Conservation (phyloP, 2,329 filamentous ascomycete genomes). For the Fusarium graminum region DNA sequence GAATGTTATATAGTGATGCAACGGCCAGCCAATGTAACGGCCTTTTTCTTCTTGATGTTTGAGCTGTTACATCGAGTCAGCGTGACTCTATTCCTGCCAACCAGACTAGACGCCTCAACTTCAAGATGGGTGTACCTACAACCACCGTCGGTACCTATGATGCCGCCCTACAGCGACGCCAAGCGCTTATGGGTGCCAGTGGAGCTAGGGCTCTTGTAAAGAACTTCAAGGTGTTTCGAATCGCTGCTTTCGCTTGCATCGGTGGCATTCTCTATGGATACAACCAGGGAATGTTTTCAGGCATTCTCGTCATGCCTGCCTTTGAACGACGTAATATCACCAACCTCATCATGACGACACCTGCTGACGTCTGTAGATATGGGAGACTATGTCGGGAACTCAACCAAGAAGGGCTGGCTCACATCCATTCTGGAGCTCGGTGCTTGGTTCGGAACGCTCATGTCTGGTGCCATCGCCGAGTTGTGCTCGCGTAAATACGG, state of each 20-base stretch:
- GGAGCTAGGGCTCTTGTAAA: slow-evolving; percentile 67
- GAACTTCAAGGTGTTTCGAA: slow-evolving; percentile 71
- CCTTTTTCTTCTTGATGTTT: background rate
- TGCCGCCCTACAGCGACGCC: slow-evolving; percentile 65
- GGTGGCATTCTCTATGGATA: slow-evolving; percentile 76
- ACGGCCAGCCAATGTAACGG: background rate
- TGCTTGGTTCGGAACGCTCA: slow-evolving; percentile 79
- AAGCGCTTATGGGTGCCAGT: slow-evolving; percentile 66
- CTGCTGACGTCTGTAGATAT: slow-evolving; percentile 59
- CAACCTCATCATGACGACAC: background rate
- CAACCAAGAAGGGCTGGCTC: slow-evolving; percentile 70
- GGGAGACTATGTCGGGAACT: slow-evolving; percentile 65
- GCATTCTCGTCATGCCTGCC: slow-evolving; percentile 70
- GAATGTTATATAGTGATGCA: slow-evolving; percentile 20
- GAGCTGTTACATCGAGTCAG: slow-evolving; percentile 4
- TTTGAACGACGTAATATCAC: slow-evolving; percentile 63
- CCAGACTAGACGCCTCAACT: background rate
- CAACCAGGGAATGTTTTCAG: slow-evolving; percentile 75
- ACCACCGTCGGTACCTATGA: slow-evolving; percentile 56
- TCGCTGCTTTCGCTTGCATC: slow-evolving; percentile 72
- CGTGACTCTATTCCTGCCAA: background rate
- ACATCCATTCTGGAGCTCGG: slow-evolving; percentile 80
- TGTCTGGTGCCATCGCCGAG: slow-evolving; percentile 80
- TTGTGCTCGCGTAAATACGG: slow-evolving; percentile 76
- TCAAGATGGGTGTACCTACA: slow-evolving; percentile 27